These are phyloP conservation scores for Candida argentea DNA, from an alignment of 805 yeast species.

Conservation along the genomic window DNA sequence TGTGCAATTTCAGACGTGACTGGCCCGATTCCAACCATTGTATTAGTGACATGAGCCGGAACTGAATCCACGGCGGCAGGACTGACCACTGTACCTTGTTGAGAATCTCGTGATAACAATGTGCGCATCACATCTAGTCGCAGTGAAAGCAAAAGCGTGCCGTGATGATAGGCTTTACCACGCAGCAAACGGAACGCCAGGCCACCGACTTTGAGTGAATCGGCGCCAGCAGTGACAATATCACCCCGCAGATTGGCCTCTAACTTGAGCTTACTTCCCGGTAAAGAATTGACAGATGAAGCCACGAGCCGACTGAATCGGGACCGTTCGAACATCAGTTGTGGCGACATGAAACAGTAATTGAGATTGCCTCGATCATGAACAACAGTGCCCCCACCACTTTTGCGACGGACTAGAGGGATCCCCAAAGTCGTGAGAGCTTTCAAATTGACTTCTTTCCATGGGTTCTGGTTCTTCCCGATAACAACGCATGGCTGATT, in stretches of 20 bases:
- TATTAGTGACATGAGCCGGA: constrained; percentile 66
- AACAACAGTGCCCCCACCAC: constrained; percentile 97
- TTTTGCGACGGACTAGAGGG: constrained; percentile 65
- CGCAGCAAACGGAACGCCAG: constrained; percentile 82
- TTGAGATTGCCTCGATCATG: constrained; percentile 88
- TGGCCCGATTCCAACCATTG: constrained; percentile 33
- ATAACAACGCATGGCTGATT: constrained; percentile 84
- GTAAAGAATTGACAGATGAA: constrained; percentile 16
- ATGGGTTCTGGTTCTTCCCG: constrained; percentile 94
- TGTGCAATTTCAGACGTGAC: constrained; percentile 14
- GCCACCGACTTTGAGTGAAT: constrained; percentile 65
- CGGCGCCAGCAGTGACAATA: constrained; percentile 37
- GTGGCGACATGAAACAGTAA: constrained; percentile 68
- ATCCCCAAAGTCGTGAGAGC: constrained; percentile 38
- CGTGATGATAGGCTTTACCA: constrained; percentile 87
- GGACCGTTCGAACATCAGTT: constrained; percentile 52
- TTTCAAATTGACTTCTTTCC: constrained; percentile 70
- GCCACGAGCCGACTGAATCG: constrained; percentile 40
- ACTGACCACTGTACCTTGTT: constrained; percentile 33
- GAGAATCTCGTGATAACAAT: constrained; percentile 41
- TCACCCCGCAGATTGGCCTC: constrained; percentile 72
- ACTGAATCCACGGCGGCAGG: constrained; percentile 63
- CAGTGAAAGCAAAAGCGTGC: constrained; percentile 79
- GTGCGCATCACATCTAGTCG: constrained; percentile 48
- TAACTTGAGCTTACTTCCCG: constrained; percentile 15